Conservation (phyloP, 495 filamentous ascomycete genomes). For the Tuber brumale region DNA sequence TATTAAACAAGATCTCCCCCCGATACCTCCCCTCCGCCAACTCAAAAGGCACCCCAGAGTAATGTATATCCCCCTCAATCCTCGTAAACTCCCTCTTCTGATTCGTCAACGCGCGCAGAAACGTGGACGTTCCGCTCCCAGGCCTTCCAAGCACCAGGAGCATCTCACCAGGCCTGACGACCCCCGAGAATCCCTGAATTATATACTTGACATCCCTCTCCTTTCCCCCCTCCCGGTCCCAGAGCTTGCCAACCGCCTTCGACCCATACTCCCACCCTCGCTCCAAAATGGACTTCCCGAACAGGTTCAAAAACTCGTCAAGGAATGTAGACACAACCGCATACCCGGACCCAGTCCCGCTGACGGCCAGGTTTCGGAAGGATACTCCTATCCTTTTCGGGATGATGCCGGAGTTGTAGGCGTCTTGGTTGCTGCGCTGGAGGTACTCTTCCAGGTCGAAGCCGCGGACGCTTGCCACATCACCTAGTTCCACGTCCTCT, state of each 20-base stretch:
- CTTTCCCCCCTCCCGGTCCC: slow-evolving; percentile 15
- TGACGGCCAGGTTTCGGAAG: slow-evolving; percentile 58
- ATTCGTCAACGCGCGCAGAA: slow-evolving; percentile 65
- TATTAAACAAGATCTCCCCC: slow-evolving; percentile 60
- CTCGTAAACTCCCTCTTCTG: slow-evolving; percentile 52
- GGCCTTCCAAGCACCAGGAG: slow-evolving; percentile 72
- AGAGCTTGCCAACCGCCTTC: slow-evolving; percentile 52
- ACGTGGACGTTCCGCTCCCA: slow-evolving; percentile 62
- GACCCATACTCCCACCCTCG: slow-evolving; percentile 31
- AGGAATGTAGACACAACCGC: slow-evolving; percentile 43
- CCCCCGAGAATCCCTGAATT: slow-evolving; percentile 63
- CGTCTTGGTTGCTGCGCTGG: slow-evolving; percentile 28
- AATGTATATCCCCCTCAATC: slow-evolving; percentile 30
- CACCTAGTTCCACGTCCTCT: slow-evolving; percentile 21
- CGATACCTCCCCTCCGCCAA: slow-evolving; percentile 55
- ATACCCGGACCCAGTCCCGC: slow-evolving; percentile 49
- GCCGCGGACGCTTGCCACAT: slow-evolving; percentile 1
- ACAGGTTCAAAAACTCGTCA: slow-evolving; percentile 35
- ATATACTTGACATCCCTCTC: slow-evolving; percentile 53
- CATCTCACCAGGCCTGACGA: slow-evolving; percentile 72
- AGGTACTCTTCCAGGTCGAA: slow-evolving; percentile 41
- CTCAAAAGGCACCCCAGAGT: slow-evolving; percentile 47
- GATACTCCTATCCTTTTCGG: slow-evolving; percentile 75
- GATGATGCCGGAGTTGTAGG: slow-evolving; percentile 30
- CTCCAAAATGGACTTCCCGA: slow-evolving; percentile 36